Evolutionary conservation across 2,329 filamentous ascomycete genomes (phyloP).

Genomic region (Mariannaea sp.): DNA sequence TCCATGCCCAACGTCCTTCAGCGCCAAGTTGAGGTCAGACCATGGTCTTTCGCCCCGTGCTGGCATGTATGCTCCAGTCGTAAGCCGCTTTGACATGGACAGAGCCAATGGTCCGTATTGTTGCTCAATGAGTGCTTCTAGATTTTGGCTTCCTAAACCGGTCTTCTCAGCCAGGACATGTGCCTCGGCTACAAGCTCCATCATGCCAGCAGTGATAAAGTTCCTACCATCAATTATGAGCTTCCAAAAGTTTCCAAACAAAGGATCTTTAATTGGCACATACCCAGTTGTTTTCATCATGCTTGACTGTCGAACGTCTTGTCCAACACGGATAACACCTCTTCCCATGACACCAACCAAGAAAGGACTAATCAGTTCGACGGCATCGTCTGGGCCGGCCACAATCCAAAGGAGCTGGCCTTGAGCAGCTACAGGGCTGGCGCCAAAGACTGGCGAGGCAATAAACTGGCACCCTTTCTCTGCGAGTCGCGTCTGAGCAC

Average conservation of each 20-base stretch:
- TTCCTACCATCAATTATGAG: constrained; percentile 41
- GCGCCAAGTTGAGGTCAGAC: constrained; percentile 54
- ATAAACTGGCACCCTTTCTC: constrained; percentile 45
- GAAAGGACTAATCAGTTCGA: constrained; percentile 44
- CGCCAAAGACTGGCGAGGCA: constrained; percentile 56
- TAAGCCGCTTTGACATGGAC: constrained; percentile 46
- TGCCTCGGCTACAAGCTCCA: constrained; percentile 54
- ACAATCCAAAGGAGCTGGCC: constrained; percentile 53
- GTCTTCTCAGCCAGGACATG: constrained; percentile 55
- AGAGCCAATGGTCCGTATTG: constrained; percentile 46
- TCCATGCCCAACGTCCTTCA: constrained; percentile 58
- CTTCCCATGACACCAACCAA: constrained; percentile 50
- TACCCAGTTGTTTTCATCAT: constrained; percentile 55
- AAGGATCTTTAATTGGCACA: no score
- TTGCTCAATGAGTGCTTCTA: constrained; percentile 50
- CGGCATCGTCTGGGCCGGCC: constrained; percentile 46
- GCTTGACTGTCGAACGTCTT: constrained; percentile 49
- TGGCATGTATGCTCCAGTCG: constrained; percentile 46
- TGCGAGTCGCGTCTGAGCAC: constrained; percentile 37
- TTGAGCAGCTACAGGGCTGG: constrained; percentile 52
- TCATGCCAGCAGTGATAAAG: constrained; percentile 54
- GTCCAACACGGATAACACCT: constrained; percentile 48
- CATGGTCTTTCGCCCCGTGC: constrained; percentile 44
- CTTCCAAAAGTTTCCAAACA: rapidly evolving
- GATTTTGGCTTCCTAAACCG: constrained; percentile 44